Evolutionary conservation across 257 asterid genomes (phyloP), one percentile per base, ranked within the genome.

Genomic region (Jacaranda copaia): DNA sequence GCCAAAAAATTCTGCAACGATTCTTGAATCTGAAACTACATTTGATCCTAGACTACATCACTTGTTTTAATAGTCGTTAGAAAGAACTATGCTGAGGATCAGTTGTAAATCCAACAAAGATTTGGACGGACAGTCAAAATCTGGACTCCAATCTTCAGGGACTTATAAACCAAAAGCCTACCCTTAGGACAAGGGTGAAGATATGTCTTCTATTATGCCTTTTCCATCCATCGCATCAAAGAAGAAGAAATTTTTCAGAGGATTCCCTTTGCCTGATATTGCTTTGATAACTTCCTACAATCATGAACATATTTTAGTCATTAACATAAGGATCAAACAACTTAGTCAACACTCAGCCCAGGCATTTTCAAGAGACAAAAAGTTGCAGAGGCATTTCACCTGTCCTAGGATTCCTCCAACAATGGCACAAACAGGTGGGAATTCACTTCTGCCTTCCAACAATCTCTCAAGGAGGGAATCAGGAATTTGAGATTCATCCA

Each of bases 351-450:
- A 48, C 14, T 13, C 48, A 39, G 57, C 13, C 49, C 8, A 40
- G 39, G 14, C 19, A 57, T 36, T 42, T 46, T 40, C 55, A 51
- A 74, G 80, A 48, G 12, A 53, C 20, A 45, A 60, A 25, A 45
- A 25, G 39, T 60, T 43, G 4, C 20, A 1, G 1, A 53, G 3
- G 53, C 15, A 48, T 67, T 70, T 82, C 36, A 96, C 99, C 98
- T 96, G 99, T 18, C 99, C 99, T 16, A 93, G 98, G 80, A 96
- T 87, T 76, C 98, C 99, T 18, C 99, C 99, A 8, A 93, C 46
- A 60, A 96, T 76, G 43, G 98, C 98, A 83, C 97, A 91, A 45
- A 91, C 98, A 0, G 99, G 99, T 49, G 99, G 98, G 74, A 96
- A 96, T 81, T 96, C 99, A 42, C 63, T 79, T 79, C 79, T 76